Conservation (phyloP, 768 basidiomycete genomes). For the Hygrophorus russula region DNA sequence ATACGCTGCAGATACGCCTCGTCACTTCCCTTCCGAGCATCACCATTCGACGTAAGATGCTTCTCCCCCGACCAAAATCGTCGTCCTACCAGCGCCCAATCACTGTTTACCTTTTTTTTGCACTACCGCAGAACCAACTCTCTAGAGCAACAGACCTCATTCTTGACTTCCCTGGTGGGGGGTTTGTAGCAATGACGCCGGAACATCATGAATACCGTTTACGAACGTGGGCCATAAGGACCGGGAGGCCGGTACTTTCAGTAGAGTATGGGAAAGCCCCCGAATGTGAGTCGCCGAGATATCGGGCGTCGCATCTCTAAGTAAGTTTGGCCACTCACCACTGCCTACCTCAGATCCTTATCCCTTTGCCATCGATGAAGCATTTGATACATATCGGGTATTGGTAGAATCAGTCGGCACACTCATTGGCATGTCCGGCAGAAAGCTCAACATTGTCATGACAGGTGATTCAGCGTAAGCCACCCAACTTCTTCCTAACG, state of each 20-base stretch:
- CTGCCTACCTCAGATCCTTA: constrained; percentile 63
- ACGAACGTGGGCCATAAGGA: constrained; percentile 72
- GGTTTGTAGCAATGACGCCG: constrained; percentile 93
- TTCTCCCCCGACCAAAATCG: constrained; percentile 69
- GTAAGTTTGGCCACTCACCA: background rate
- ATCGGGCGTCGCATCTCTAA: background rate
- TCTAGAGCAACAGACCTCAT: constrained; percentile 67
- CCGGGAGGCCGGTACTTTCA: constrained; percentile 69
- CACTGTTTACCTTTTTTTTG: constrained; percentile 74
- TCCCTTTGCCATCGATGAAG: constrained; percentile 92
- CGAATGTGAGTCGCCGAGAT: constrained; percentile 52
- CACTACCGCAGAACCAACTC: constrained; percentile 53
- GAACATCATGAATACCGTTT: constrained; percentile 95
- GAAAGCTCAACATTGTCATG: constrained; percentile 63
- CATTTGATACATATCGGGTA: constrained; percentile 80
- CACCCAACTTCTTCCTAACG: background rate
- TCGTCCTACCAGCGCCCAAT: constrained; percentile 79
- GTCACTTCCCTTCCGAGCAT: constrained; percentile 52
- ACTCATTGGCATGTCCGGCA: constrained; percentile 83
- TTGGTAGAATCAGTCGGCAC: constrained; percentile 72
- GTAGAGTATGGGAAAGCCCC: constrained; percentile 96
- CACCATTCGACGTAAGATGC: constrained; percentile 57
- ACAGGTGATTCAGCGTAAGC: constrained; percentile 97
- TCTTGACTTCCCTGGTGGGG: constrained; percentile 91
- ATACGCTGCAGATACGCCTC: constrained; percentile 47